These are phyloP conservation scores for Acacia acuminata DNA, from an alignment of 306 rosid species.

Conservation along the genomic window DNA sequence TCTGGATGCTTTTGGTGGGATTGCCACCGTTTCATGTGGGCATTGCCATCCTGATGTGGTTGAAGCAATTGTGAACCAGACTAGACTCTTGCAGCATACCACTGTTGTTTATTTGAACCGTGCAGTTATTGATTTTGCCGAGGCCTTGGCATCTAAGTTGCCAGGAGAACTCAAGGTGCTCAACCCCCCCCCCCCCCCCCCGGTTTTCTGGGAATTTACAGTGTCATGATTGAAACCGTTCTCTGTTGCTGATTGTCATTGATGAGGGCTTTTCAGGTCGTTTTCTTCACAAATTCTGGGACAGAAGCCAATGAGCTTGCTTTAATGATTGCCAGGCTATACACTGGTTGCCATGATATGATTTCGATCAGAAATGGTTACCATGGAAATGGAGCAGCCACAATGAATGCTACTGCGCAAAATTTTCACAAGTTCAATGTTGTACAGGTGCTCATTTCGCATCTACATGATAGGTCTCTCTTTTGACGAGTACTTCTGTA, in stretches of 20 bases:
- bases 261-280: constrained; percentile 36
- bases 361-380: constrained; percentile 56
- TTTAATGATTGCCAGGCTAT: constrained; percentile 48
- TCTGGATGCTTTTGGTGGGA: constrained; percentile 52
- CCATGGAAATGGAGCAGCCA: constrained; percentile 52
- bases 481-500: constrained; percentile 11
- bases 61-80: constrained; percentile 44
- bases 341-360: constrained; percentile 45
- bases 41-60: constrained; percentile 55
- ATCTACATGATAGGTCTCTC: constrained; percentile 14
- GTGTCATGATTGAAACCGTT: background rate
- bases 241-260: background rate
- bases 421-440: constrained; percentile 45
- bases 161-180: constrained; percentile 48
- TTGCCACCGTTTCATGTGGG: constrained; percentile 54
- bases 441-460: constrained; percentile 35
- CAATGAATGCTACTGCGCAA: constrained; percentile 51
- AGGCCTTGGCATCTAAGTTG: constrained; percentile 45
- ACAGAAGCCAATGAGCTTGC: constrained; percentile 58
- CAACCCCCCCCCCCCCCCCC: background rate
- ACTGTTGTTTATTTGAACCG: constrained; percentile 46
- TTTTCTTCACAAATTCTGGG: constrained; percentile 56
- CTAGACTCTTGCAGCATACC: constrained; percentile 49
- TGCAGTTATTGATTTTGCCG: constrained; percentile 47
- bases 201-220: background rate